Evolutionary conservation across 1,284 basidiomycete species (phyloP), one percentile per base, ranked within the genome.

Genomic region (Ustilago shanxiensis): DNA sequence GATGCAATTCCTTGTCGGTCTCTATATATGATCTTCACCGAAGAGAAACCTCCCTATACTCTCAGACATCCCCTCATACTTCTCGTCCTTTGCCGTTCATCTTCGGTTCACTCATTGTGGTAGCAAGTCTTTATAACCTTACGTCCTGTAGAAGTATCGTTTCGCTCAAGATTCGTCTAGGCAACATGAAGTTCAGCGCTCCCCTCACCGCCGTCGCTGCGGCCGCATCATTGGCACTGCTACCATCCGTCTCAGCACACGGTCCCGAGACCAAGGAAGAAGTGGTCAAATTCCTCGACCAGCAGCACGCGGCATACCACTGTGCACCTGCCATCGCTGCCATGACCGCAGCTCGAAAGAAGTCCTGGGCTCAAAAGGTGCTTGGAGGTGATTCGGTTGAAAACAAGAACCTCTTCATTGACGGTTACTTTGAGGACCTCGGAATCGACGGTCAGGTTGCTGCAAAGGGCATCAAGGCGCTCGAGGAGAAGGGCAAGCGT

Each of bases 241-340:
- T 70, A n/a, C 72, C 64, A 16, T 60, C 64, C 7, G 64, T 58
- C 11, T 58, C 76, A 54, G 85, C 80, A 53, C 85, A 85, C 59
- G 85, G 77, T 35, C 79, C 81, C 53, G 79, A 83, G 63, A 81
- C 83, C 20, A 76, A 79, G 26, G 79, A 85, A 4, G 81, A 86
- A 45, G 82, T 86, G 22, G 63, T 78, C 58, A 72, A 75, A 49
- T 85, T 81, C 72, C 71, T 81, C 49, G 82, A 76, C 53, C 79
- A 79, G 44, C 83, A 87, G 56, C 77, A 82, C 37, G 75, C 82
- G n/a, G 81, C 84, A n/a, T 86, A 86, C 74, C 84, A 86, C 74
- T 87, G 86, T 60, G 86, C 85, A 7, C 86, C 86, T 26, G 79
- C 83, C 50, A 83, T 87, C 45, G 81, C 81, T n/a, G 85, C 84